Evolutionary conservation across 768 basidiomycete genomes (phyloP), one percentile per base, ranked within the genome.

Genomic region (Sporobolomyces phaffii): DNA sequence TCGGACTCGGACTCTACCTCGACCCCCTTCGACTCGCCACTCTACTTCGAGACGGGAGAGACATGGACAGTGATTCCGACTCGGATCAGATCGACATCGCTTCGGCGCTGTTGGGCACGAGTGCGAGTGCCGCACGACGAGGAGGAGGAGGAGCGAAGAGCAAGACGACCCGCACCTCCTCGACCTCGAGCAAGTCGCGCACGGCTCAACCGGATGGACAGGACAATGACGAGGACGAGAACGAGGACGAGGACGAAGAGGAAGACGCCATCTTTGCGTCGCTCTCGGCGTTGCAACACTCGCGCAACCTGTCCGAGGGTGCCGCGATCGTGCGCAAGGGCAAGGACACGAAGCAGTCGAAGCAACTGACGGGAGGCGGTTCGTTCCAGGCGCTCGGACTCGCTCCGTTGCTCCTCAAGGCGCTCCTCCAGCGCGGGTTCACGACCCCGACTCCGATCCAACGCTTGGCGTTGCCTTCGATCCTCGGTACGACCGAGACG

Each of bases 311-410:
- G 14, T 89, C 88, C 76, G 82, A 82, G 45, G 91, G 90, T 1
- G 88, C 86, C 0, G 83, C 87, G 56, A 69, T 89, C 13, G 78
- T 92, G 57, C 93, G 90, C 76, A 87, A 85, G 73, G 81, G 84
- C 17, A 74, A 72, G 40, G 74, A 77, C 47, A 62, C 62, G 41
- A 91, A 88, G 73, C 88, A 87, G 76, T 78, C 80, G 24, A 89
- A 87, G 74, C 76, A 86, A 22, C 87, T 90, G 74, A 82, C 89
- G 17, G 92, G 92, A 36, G 92, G 92, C 34, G 92, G 92, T 24
- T 94, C 91, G 69, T 97, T 96, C 73, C 92, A 96, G 77, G 88
- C 86, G 83, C 91, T 97, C 90, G 91, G 90, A 63, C 83, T 97
- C 13, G 84, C 88, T 69, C 90, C 91, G 0, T 84, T 85, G 31